Base-by-base conservation (phyloP, 1,139 yeast species). In the Saccharomyces hybrid region DNA sequence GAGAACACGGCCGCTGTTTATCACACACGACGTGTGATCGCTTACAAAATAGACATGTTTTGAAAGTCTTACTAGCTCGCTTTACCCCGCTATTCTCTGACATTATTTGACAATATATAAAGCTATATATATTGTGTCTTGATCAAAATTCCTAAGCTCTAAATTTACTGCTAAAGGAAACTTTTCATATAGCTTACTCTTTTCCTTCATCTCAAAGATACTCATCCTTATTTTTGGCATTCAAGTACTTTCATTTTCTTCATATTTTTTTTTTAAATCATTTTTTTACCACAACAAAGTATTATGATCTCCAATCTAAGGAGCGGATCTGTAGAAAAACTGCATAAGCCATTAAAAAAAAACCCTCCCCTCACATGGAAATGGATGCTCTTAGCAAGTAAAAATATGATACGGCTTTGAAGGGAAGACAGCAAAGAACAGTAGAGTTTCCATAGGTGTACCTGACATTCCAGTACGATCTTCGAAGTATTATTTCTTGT, bases 21-120 rank as follows among this genome's bases (percentile, higher is more conserved):
- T 90, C 96, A 71, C 98, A 91, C 32, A 90, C 88, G 95, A 91
- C 89, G 69, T 91, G 98, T 1, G 96, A 88, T 49, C 98, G 75
- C 50, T 97, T 79, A 66, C 98, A 91, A 67, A 88, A 91, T 2
- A 91, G 88, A 73, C 98, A 91, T 0, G 98, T 96, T 56, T 58
- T 56, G 16, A 56, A 48, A 13, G 50, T 56, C 52, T 61, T 63
- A 55, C 56, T 62, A 23, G 61, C 13, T 38, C 61, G 53, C 55
- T 60, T 41, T 50, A 38, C 25, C 4, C 44, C 25, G 6, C 44
- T 38, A 13, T 16, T 38, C 11, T 6, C 44, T 38, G 44, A 16
- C 44, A 38, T 44, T 50, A 38, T 47, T 42, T 42, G 26, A 4
- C 31, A 49, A 11, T 41, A 34, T 41, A 49, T 25, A 27, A 1